These are phyloP conservation scores for Tremellales sp. DNA, from an alignment of 1,284 basidiomycete genomes.

Conservation along the genomic window DNA sequence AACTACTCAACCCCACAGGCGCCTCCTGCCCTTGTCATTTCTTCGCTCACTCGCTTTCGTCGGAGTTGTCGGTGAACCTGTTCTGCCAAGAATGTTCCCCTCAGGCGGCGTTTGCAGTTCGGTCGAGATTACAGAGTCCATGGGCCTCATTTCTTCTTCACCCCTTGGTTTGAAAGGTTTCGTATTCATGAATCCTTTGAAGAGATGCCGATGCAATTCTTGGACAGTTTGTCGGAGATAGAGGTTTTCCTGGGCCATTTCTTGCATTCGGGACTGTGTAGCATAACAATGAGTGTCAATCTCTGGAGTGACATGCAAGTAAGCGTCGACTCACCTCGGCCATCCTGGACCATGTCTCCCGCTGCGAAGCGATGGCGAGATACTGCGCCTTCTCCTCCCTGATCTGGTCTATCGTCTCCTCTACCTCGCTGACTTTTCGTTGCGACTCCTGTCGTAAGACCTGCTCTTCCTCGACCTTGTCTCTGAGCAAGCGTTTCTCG, in stretches of 20 bases:
- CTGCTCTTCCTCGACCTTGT: not conserved
- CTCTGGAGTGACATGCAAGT: not conserved
- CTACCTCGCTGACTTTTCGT: slow-evolving; percentile 5
- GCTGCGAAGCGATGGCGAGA: slow-evolving; percentile 10
- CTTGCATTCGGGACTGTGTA: slow-evolving; percentile 19
- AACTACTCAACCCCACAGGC: too few relatives aligned
- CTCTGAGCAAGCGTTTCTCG: not conserved
- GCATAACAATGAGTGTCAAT: not conserved
- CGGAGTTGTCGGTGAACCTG: too few relatives aligned
- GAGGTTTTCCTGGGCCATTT: slow-evolving; percentile 18
- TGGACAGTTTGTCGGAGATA: slow-evolving; percentile 27
- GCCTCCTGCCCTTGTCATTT: too few relatives aligned
- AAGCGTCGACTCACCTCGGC: slow-evolving; percentile 11
- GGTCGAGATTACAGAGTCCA: too few relatives aligned
- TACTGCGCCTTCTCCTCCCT: slow-evolving; percentile 8
- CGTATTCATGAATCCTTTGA: slow-evolving; percentile 15
- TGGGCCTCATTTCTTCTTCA: not conserved
- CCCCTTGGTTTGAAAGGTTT: slow-evolving; percentile 14
- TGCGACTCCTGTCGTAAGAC: not conserved
- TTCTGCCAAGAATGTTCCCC: too few relatives aligned
- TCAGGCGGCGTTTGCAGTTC: too few relatives aligned
- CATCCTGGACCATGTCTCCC: slow-evolving; percentile 8
- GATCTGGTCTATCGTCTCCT: not conserved
- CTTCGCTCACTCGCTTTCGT: too few relatives aligned
- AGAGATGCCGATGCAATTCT: slow-evolving; percentile 17